Evolutionary conservation across 129 eudicot species (phyloP).

Genomic region (Flaveria brownii): DNA sequence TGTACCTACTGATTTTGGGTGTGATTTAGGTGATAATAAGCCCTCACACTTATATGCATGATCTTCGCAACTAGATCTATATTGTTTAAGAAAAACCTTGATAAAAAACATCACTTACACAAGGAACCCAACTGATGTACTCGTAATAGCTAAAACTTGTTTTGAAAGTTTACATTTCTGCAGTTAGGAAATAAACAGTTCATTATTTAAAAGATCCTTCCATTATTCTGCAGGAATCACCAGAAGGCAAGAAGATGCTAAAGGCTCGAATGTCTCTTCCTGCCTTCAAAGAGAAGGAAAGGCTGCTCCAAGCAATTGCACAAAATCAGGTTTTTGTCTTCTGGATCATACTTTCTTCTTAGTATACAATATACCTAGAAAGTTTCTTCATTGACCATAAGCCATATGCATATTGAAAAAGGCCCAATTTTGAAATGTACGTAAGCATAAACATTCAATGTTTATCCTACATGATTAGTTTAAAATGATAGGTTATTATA

Average conservation of each 20-base stretch:
- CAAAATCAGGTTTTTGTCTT: conserved; percentile 70
- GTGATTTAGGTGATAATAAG: not conserved
- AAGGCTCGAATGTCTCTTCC: conserved; percentile 87
- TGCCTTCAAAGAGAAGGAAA: conserved; percentile 89
- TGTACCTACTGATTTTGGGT: not conserved
- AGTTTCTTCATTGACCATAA: conserved; percentile 10
- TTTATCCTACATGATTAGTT: conserved; percentile 12
- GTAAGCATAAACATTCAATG: conserved; percentile 8
- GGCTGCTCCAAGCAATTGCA: conserved; percentile 96
- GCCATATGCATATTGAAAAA: conserved; percentile 10
- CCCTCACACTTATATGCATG: not conserved
- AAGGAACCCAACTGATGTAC: not conserved
- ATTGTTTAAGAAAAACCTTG: not conserved
- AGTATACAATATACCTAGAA: not conserved
- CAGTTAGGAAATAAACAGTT: not conserved
- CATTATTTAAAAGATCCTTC: not conserved
- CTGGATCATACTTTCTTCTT: conserved; percentile 21
- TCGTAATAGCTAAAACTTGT: not conserved
- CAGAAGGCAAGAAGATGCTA: conserved; percentile 92
- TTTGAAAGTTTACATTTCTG: not conserved
- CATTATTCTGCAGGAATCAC: conserved; percentile 70
- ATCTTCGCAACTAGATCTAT: not conserved
- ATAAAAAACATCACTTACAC: not conserved
- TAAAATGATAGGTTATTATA: conserved; percentile 64
- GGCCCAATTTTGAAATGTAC: not conserved